A percentile compares a stretch with the other conserved stretches of the same genome.
Conservation (phyloP, 2,329 filamentous ascomycete genomes). For the Nannizziopsis barbatae region DNA sequence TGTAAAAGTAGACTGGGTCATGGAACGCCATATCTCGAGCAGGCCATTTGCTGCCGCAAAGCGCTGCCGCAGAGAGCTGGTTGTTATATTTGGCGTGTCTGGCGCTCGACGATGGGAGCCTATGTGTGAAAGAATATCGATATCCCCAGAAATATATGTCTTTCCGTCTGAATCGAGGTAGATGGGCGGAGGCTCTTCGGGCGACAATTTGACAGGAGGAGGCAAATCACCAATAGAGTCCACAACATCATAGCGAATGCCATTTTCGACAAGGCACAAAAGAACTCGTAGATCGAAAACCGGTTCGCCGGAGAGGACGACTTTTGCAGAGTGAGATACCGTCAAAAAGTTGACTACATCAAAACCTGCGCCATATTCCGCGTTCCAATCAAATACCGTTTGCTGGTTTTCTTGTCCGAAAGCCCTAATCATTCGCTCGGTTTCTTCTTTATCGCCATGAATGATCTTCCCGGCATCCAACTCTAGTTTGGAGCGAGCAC, state of each 20-base stretch:
- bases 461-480: slow-evolving; percentile 52
- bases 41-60: slow-evolving; percentile 12
- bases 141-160: slow-evolving; percentile 22
- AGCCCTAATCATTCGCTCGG: slow-evolving; percentile 55
- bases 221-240: slow-evolving; percentile 1
- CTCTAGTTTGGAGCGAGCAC: slow-evolving; percentile 58
- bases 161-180: slow-evolving; percentile 22
- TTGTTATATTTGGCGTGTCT: slow-evolving; percentile 14
- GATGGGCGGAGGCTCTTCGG: background rate
- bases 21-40: slow-evolving; percentile 1
- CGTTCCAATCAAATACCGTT: slow-evolving; percentile 59
- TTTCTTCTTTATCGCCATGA: slow-evolving; percentile 57
- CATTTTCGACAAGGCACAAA: slow-evolving; percentile 31
- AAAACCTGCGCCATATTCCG: slow-evolving; percentile 66
- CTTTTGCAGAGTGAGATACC: slow-evolving; percentile 20
- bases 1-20: background rate
- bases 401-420: slow-evolving; percentile 79
- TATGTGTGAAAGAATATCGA: slow-evolving; percentile 26
- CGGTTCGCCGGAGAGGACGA: slow-evolving; percentile 22
- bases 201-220: slow-evolving; percentile 17
- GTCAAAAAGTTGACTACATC: slow-evolving; percentile 54
- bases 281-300: slow-evolving; percentile 29
- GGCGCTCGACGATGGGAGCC: slow-evolving; percentile 14
- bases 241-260: slow-evolving; percentile 26
- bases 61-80: slow-evolving; percentile 22